Evolutionary conservation across 441 rosid species (phyloP), one percentile per base, ranked within the genome.

Genomic region (Bruguiera hainesii): DNA sequence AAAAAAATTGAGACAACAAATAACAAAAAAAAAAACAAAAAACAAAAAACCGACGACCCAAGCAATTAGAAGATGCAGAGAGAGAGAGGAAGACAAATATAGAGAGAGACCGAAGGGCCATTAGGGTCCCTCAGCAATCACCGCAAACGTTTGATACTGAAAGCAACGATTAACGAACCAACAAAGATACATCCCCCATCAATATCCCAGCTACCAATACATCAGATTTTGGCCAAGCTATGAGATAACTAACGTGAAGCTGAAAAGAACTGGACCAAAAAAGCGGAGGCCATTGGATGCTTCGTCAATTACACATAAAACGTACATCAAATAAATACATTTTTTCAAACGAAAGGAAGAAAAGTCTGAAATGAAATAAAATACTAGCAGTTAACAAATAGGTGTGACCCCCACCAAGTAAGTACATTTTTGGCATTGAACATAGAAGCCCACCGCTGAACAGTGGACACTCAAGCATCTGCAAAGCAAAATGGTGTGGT

Each of bases 401-500:
- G 46, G 68, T 61, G 35, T 30, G 66, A 62, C 8, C 76, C 73
- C 75, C 57, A 70, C 69, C 64, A 64, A 33, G 52, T 26, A 51
- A 66, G 80, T 68, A 71, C 78, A 74, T 65, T 56, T 67, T 67
- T 69, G 79, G 71, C 63, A 73, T 33, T 63, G 30, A 39, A 28
- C 71, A 31, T 64, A 61, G 74, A 71, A 68, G 69, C 57, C 64
- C 31, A 56, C 69, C 65, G 48, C 65, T 64, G 60, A 3, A 7
- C n/a, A 51, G 25, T n/a, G 56, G 68, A 67, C 61, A 70, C 57
- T 83, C 85, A 80, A 53, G 80, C 82, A 78, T 78, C 88, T 82
- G 85, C 83, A 66, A 64, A 56, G 51, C 29, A 59, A 61, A 35
- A 58, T 37, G 20, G 35, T 58, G 1, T 59, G 42, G 9, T 51